A percentile compares a stretch with the other conserved stretches of the same genome.
Evolutionary conservation across 1,139 yeast genomes (phyloP).

Genomic region (Yamadazyma friedrichii): DNA sequence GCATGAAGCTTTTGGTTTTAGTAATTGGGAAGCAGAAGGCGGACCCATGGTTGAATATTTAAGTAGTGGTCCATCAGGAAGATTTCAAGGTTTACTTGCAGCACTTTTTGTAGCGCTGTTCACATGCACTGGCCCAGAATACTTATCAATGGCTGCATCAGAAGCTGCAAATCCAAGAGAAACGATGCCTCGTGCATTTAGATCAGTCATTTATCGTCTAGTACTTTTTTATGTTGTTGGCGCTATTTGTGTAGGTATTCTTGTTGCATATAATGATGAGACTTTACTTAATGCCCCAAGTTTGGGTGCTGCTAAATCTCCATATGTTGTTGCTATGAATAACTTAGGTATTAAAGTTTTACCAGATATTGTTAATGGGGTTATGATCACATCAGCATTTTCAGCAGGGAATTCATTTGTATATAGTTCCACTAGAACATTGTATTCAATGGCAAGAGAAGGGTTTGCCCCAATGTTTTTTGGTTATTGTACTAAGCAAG

Average conservation of each 20-base stretch:
- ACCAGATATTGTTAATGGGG: slow-evolving; percentile 38
- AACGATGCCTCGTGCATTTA: slow-evolving; percentile 40
- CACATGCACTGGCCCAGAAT: too few species aligned
- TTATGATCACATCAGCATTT: slow-evolving; percentile 26
- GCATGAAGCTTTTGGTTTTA: slow-evolving; percentile 62
- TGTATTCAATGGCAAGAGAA: slow-evolving; percentile 33
- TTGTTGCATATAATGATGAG: slow-evolving; percentile 41
- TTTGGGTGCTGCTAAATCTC: slow-evolving; percentile 34
- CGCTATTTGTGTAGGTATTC: slow-evolving; percentile 36
- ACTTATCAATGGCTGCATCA: slow-evolving; percentile 84
- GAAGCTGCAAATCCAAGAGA: slow-evolving; percentile 74
- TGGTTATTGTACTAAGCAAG: slow-evolving; percentile 26
- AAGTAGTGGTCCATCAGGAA: slow-evolving; percentile 57
- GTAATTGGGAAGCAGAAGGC: slow-evolving; percentile 54
- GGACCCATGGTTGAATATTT: slow-evolving; percentile 52
- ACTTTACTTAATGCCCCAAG: slow-evolving; percentile 22
- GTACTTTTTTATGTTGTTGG: slow-evolving; percentile 62
- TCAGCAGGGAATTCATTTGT: slow-evolving; percentile 44
- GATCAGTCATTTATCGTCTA: slow-evolving; percentile 69
- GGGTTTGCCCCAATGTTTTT: slow-evolving; percentile 39
- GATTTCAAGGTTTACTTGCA: slow-evolving; percentile 67
- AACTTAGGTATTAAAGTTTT: slow-evolving; percentile 33
- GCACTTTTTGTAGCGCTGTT: too few species aligned
- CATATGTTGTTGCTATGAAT: slow-evolving; percentile 43
- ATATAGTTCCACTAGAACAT: slow-evolving; percentile 37